These are phyloP conservation scores for Besnoitia besnoiti DNA, from an alignment of 169 alveolate species.

Conservation along the genomic window DNA sequence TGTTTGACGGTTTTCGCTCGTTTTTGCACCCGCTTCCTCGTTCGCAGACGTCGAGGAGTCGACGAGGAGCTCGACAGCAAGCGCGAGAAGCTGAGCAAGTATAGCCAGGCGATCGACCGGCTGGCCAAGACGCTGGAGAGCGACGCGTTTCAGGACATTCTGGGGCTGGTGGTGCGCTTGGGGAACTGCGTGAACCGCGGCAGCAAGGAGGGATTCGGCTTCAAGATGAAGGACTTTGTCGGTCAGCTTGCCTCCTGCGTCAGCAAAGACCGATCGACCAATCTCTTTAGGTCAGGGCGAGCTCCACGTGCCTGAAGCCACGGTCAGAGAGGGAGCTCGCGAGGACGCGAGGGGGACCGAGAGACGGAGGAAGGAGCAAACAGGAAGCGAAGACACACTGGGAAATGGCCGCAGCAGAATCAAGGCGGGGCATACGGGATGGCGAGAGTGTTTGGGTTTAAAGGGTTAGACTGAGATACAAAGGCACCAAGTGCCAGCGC, in stretches of 20 bases:
- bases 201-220: constrained; percentile 35
- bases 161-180: constrained; percentile 7
- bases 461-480: no score
- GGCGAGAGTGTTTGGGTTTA: no score
- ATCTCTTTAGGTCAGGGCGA: constrained; percentile 1
- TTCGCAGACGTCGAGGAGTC: constrained; percentile 12
- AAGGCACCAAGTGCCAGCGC: no score
- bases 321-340: no score
- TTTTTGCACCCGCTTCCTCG: not conserved
- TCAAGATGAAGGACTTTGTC: constrained; percentile 47
- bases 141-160: not conserved
- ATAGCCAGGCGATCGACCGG: not conserved
- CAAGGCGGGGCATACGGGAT: no score
- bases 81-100: not conserved
- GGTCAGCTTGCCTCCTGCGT: constrained; percentile 40
- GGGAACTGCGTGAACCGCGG: constrained; percentile 52
- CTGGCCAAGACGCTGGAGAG: not conserved
- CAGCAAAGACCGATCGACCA: constrained; percentile 48
- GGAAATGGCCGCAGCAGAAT: no score
- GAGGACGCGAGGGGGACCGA: no score
- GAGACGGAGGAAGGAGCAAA: not conserved
- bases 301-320: no score
- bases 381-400: not conserved
- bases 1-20: not conserved
- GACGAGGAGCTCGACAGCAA: constrained; percentile 42